A percentile compares a stretch with the other conserved stretches of the same genome.
Evolutionary conservation across 208 protist species (phyloP).

Genomic region (Plasmodiophora brassicae): DNA sequence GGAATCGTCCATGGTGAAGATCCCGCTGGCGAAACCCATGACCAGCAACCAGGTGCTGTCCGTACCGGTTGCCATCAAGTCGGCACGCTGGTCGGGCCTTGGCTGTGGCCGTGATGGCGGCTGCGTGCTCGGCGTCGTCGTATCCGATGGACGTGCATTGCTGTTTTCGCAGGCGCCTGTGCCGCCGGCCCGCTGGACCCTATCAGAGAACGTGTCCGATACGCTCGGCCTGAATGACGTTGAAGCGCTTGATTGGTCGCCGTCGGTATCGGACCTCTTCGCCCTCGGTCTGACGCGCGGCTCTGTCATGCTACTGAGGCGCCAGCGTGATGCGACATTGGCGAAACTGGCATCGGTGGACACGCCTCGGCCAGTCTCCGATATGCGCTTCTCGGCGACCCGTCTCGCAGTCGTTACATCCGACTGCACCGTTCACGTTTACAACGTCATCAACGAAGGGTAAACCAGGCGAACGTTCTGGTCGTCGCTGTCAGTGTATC

Average conservation of each 20-base stretch:
- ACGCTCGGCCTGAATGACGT: too few relatives aligned
- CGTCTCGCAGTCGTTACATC: too few relatives aligned
- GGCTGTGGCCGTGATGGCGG: neutral
- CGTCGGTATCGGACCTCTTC: neutral
- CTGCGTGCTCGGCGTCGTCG: neutral
- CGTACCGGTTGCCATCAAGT: neutral
- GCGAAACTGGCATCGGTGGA: too few relatives aligned
- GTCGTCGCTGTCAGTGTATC: too few relatives aligned
- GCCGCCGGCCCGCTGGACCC: neutral
- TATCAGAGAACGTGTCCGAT: too few relatives aligned
- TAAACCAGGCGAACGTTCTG: too few relatives aligned
- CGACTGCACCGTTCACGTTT: too few relatives aligned
- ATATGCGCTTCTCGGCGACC: too few relatives aligned
- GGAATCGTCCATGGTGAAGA: neutral
- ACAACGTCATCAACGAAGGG: too few relatives aligned
- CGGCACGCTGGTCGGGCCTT: neutral
- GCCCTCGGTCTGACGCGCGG: neutral
- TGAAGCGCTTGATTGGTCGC: neutral
- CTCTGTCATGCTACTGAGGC: neutral
- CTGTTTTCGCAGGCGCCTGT: neutral
- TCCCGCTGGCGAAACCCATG: neutral
- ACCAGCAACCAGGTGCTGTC: neutral
- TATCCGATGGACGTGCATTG: neutral
- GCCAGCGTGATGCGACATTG: neutral
- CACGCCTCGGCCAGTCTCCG: too few relatives aligned